A percentile compares a stretch with the other conserved stretches of the same genome.
Conservation (phyloP, 495 filamentous ascomycete species). For the Penicillium robsamsonii region DNA sequence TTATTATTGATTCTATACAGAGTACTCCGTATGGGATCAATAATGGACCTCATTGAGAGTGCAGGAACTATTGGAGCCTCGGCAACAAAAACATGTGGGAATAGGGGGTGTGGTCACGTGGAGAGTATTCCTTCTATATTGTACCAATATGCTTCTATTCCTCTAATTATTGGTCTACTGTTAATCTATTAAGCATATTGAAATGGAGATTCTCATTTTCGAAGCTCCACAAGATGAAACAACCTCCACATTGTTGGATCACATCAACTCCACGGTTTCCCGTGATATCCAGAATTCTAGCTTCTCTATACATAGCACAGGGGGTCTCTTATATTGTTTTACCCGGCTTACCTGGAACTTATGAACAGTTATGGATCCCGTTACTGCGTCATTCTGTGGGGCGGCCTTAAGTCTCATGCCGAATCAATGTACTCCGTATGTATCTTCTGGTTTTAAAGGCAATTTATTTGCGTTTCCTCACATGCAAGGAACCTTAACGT, state of each 20-base stretch:
- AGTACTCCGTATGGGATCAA: background rate
- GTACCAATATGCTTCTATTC: background rate
- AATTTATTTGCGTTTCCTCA: background rate
- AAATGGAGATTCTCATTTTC: background rate
- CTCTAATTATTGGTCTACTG: background rate
- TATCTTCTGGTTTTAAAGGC: background rate
- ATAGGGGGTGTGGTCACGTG: conserved; percentile 2
- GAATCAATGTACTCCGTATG: background rate
- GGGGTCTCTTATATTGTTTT: no score
- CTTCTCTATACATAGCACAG: background rate
- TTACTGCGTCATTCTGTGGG: background rate
- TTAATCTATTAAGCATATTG: conserved; percentile 1
- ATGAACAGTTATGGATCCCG: background rate
- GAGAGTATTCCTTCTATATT: background rate
- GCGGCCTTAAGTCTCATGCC: background rate
- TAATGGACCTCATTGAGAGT: conserved; percentile 5
- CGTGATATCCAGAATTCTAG: background rate
- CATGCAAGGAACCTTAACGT: background rate
- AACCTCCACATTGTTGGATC: conserved; percentile 1
- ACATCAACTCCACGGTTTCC: conserved; percentile 4
- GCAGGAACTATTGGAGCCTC: background rate
- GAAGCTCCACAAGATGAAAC: background rate
- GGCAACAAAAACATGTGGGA: no score
- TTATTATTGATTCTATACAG: background rate
- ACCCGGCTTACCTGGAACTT: background rate